A percentile compares a stretch with the other conserved stretches of the same genome.
These are phyloP conservation scores for Starmerella davenportii DNA, from an alignment of 805 yeast genomes.

Conservation along the genomic window DNA sequence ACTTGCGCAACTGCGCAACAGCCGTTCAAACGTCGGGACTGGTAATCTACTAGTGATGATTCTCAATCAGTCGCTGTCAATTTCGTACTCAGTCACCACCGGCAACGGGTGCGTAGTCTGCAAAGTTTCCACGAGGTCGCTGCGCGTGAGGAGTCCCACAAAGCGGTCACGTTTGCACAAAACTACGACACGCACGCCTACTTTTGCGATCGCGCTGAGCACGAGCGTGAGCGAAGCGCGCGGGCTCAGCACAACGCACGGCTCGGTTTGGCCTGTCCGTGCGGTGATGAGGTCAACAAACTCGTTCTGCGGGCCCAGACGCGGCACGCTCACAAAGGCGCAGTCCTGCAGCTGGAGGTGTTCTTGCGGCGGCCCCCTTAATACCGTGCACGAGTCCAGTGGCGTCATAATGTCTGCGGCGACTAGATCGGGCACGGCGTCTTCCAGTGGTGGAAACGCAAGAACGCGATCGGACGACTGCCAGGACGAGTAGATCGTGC, in stretches of 20 bases:
- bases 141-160: conserved; percentile 10
- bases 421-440: conserved; percentile 6
- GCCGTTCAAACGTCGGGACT: no score
- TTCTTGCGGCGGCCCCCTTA: not conserved
- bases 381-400: not conserved
- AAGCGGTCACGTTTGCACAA: conserved; percentile 8
- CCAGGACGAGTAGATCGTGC: conserved; percentile 26
- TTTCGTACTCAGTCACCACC: not conserved
- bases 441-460: conserved; percentile 6
- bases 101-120: not conserved
- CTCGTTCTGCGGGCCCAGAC: conserved; percentile 7
- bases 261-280: conserved; percentile 9
- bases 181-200: conserved; percentile 14
- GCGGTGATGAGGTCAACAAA: conserved; percentile 6
- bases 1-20: no score
- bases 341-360: not conserved
- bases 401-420: conserved; percentile 9
- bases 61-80: not conserved
- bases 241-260: conserved; percentile 9
- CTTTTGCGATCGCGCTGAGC: conserved; percentile 5
- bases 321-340: conserved; percentile 8
- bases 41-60: no score
- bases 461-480: conserved; percentile 3
- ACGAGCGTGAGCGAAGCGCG: conserved; percentile 9
- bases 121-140: conserved; percentile 7